Conservation (phyloP, 2,329 filamentous ascomycete genomes). For the Colletotrichum agaves region DNA sequence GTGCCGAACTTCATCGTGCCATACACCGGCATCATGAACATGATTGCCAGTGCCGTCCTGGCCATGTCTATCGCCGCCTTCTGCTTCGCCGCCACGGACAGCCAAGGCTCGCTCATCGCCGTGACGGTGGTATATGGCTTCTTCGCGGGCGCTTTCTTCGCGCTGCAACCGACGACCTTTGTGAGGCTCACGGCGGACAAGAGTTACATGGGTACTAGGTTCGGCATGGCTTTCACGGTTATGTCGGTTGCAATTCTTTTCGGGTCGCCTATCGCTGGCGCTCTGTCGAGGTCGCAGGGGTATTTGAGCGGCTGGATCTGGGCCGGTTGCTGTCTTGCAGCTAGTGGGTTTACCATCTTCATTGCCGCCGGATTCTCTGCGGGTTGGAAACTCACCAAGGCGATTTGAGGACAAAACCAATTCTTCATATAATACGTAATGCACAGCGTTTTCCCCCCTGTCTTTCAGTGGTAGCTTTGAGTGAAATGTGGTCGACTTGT, state of each 20-base stretch:
- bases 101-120: constrained; percentile 30
- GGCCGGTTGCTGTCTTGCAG: constrained; percentile 30
- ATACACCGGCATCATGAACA: constrained; percentile 48
- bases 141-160: constrained; percentile 49
- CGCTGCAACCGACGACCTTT: constrained; percentile 50
- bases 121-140: constrained; percentile 38
- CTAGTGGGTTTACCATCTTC: constrained; percentile 13
- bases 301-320: constrained; percentile 36
- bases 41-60: constrained; percentile 27
- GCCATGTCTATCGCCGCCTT: constrained; percentile 39
- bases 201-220: constrained; percentile 50
- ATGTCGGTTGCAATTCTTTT: constrained; percentile 46
- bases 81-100: constrained; percentile 20
- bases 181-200: constrained; percentile 46
- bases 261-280: constrained; percentile 47
- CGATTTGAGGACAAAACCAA: background rate
- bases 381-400: constrained; percentile 28
- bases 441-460: no score
- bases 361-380: constrained; percentile 17
- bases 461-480: no score
- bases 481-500: no score
- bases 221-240: constrained; percentile 50
- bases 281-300: constrained; percentile 38
- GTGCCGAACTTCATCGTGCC: constrained; percentile 52
- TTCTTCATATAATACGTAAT: background rate